Percentiles rank a stretch among this genome's conserved stretches.
Conservation (phyloP, 1,284 basidiomycete species). For the Melanopsichium pennsylvanicum region DNA sequence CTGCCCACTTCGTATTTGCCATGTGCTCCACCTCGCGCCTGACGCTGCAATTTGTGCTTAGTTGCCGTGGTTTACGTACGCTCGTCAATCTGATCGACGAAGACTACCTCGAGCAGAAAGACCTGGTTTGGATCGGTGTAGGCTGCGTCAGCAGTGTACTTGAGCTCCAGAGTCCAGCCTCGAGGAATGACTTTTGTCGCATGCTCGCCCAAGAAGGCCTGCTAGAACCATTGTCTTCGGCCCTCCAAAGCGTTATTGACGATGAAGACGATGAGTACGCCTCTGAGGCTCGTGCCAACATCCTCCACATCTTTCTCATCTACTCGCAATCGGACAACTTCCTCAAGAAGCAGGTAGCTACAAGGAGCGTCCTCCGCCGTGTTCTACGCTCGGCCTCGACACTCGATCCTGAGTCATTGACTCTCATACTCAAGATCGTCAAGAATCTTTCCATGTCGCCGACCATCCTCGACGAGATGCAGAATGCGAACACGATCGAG, state of each 20-base stretch:
- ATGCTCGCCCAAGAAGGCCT: constrained; percentile 97
- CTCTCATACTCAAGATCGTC: constrained; percentile 89
- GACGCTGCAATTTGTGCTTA: constrained; percentile 71
- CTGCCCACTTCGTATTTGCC: constrained; percentile 90
- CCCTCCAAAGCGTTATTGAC: constrained; percentile 84
- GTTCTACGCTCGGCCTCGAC: constrained; percentile 65
- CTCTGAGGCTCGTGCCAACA: constrained; percentile 81
- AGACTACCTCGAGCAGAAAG: constrained; percentile 85
- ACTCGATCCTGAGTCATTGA: constrained; percentile 79
- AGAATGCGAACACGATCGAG: constrained; percentile 94
- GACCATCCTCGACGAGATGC: constrained; percentile 85
- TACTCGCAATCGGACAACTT: constrained; percentile 94
- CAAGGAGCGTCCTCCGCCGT: constrained; percentile 87
- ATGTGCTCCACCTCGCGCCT: constrained; percentile 90
- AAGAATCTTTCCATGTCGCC: constrained; percentile 91
- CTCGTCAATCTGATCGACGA: constrained; percentile 95
- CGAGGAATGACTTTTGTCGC: constrained; percentile 95
- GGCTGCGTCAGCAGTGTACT: constrained; percentile 95
- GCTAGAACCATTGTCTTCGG: constrained; percentile 88
- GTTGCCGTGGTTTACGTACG: constrained; percentile 89
- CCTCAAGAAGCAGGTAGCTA: constrained; percentile 87
- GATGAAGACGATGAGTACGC: constrained; percentile 72
- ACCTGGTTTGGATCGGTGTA: constrained; percentile 90
- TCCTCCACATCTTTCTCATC: constrained; percentile 86
- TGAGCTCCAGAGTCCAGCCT: constrained; percentile 88